Conservation (phyloP, 805 yeast genomes). For the Blastobotrys americana region DNA sequence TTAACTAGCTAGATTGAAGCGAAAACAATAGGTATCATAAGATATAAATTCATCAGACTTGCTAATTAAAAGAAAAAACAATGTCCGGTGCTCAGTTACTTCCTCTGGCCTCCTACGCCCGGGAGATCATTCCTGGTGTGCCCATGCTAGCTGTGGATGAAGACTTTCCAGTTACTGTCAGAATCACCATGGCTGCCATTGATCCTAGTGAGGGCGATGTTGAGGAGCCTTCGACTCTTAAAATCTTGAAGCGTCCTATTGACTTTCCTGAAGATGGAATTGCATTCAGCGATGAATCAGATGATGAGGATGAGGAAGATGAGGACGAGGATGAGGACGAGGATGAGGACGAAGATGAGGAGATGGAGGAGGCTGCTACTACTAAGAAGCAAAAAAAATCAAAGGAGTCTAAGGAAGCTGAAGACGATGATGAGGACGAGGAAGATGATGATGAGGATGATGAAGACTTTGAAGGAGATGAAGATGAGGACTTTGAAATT, state of each 20-base stretch:
- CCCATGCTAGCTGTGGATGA: conserved; percentile 83
- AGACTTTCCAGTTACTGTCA: conserved; percentile 82
- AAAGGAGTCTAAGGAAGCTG: conserved; percentile 36
- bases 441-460: conserved; percentile 44
- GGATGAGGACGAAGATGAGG: conserved; percentile 32
- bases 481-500: conserved; percentile 64
- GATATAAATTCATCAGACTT: too few relatives aligned
- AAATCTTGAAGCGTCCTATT: conserved; percentile 68
- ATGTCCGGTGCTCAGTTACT: conserved; percentile 34
- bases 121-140: conserved; percentile 77
- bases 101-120: conserved; percentile 81
- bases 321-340: conserved; percentile 30
- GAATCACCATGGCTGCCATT: conserved; percentile 90
- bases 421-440: conserved; percentile 46
- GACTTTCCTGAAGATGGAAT: conserved; percentile 23
- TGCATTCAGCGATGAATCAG: conserved; percentile 19
- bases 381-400: conserved; percentile 17
- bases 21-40: too few relatives aligned
- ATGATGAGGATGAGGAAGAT: conserved; percentile 28
- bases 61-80: too few relatives aligned
- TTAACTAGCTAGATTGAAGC: too few relatives aligned
- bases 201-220: conserved; percentile 79
- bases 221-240: conserved; percentile 70
- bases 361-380: conserved; percentile 29
- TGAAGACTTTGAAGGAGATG: conserved; percentile 50